Base-by-base conservation (phyloP, 1,284 basidiomycete genomes). In the Ganoderma lingzhi region DNA sequence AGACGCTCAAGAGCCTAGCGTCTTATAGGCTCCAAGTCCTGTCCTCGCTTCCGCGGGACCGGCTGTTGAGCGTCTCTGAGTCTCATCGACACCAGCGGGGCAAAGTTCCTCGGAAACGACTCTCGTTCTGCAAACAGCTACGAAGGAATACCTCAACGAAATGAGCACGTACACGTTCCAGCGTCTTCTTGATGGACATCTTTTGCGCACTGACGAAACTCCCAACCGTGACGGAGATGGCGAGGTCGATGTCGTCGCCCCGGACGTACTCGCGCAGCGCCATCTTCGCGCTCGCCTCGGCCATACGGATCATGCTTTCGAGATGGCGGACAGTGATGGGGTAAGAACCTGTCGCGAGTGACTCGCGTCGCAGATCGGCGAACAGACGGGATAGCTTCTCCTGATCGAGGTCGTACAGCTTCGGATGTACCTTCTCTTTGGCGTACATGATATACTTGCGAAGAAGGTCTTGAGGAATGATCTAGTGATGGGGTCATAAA, bases 371-470 rank as follows among this genome's bases (percentile, higher is more conserved):
- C 53, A 99, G 87, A 79, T 99, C 98, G n/a, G 96, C 92, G 80
- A 98, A 99, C 58, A 99, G 88, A n/a, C 92, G 88, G 10, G 96
- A 87, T 19, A 99, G 88, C 80, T 99, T 99, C 79, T 99, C 96
- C 80, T 97, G 94, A 81, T 99, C 98, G 72, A 99, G 86, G 76
- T 98, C 93, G 78, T 95, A 95, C 67, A 99, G 86, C 81, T 98
- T 97, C 2, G 98, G 98, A 69, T 89, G 87, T 71, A 99, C 89
- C 77, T 93, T 94, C 78, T 99, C 97, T 69, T 96, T 91, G 1
- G 97, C 96, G 80, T 99, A 99, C 93, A 99, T 98, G 84, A 99
- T 99, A 82, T 99, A 99, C 81, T 99, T 99, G 70, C 95, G 91
- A n/a, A 99, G 88, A 62, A 97, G 81, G 74, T 99, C 97, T 86